phyloP scores from a whole-genome alignment of 1,284 basidiomycete genomes.

The Lentinula novae-zelandiae region DNA sequence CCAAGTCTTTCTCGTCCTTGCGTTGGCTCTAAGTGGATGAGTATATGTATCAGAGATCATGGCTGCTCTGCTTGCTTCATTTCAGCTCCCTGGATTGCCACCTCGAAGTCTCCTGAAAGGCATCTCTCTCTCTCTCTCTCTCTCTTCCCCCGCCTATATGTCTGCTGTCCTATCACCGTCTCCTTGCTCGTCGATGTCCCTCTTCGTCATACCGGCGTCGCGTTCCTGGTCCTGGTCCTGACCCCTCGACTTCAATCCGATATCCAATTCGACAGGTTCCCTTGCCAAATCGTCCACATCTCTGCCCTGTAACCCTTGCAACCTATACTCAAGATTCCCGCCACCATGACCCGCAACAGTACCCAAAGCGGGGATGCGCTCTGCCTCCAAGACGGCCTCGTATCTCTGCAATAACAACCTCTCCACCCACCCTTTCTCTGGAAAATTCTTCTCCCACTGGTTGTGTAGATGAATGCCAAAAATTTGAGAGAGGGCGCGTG shows the following conservation, averaged over 20 bases:
- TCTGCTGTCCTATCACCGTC: not conserved
- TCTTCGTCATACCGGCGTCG: no score
- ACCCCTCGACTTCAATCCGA: not conserved
- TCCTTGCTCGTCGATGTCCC: no score
- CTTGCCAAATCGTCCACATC: not conserved
- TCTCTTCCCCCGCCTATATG: not conserved
- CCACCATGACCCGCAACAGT: not conserved
- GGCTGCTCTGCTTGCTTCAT: not conserved
- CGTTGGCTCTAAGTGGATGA: not conserved
- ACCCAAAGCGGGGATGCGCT: not conserved
- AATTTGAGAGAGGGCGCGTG: constrained; percentile 63
- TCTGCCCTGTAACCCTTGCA: not conserved
- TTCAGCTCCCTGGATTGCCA: not conserved
- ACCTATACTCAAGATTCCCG: not conserved
- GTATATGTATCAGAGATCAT: not conserved
- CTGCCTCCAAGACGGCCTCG: constrained; percentile 36
- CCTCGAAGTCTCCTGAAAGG: not conserved
- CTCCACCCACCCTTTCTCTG: constrained; percentile 77
- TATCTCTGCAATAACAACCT: constrained; percentile 66
- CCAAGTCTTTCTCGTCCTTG: not conserved
- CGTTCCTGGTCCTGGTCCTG: no score
- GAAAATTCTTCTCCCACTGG: constrained; percentile 86
- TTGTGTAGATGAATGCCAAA: constrained; percentile 92
- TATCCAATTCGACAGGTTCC: not conserved
- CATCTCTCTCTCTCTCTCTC: not conserved